These are phyloP conservation scores for Pseudogymnoascus sp. DNA, from an alignment of 2,329 filamentous ascomycete genomes.

Conservation along the genomic window DNA sequence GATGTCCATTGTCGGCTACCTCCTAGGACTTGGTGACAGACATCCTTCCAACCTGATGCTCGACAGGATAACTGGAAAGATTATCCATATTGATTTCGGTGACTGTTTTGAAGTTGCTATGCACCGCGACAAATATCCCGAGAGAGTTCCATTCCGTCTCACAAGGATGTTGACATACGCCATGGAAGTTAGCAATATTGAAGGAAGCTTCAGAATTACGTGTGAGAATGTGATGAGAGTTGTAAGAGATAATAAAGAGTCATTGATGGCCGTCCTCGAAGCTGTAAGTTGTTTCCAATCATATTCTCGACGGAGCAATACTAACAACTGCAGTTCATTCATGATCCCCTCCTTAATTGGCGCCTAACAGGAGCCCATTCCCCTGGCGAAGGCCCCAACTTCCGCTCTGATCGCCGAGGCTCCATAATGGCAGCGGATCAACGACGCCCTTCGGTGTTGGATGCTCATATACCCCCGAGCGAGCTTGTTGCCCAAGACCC, in stretches of 20 bases:
- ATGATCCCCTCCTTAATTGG: conserved; percentile 98
- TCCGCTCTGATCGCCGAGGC: conserved; percentile 51
- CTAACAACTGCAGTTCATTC: conserved; percentile 66
- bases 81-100: conserved; percentile 97
- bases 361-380: conserved; percentile 61
- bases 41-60: conserved; percentile 98
- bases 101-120: conserved; percentile 99
- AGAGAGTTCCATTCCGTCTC: conserved; percentile 92
- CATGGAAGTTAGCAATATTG: conserved; percentile 99
- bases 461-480: conserved; percentile 50
- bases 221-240: conserved; percentile 99
- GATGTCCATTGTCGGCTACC: conserved; percentile 99
- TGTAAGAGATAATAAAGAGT: conserved; percentile 93
- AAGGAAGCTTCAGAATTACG: conserved; percentile 95
- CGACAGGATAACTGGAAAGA: conserved; percentile 89
- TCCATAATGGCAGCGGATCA: conserved; percentile 38
- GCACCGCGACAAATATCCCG: conserved; percentile 98
- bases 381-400: conserved; percentile 56
- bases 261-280: conserved; percentile 94
- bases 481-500: conserved; percentile 42
- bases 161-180: conserved; percentile 99
- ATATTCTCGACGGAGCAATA: conserved; percentile 8
- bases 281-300: conserved; percentile 56
- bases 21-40: conserved; percentile 88
- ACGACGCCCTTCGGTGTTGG: conserved; percentile 58